These are phyloP conservation scores for Pseudozyma thailandica DNA, from an alignment of 1,284 basidiomycete species.

Conservation along the genomic window DNA sequence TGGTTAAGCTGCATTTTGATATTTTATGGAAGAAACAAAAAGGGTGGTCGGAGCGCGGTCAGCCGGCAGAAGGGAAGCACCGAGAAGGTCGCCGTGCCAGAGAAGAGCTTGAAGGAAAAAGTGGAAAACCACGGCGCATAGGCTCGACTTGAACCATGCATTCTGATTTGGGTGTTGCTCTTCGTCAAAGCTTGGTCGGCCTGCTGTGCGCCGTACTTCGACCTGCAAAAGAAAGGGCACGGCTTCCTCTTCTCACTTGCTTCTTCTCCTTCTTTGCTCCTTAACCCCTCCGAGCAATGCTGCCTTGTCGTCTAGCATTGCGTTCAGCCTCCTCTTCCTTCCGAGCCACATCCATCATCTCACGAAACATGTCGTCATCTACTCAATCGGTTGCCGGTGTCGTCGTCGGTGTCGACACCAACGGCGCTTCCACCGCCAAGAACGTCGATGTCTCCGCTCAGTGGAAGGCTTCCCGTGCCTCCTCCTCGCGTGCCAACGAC, in stretches of 20 bases:
- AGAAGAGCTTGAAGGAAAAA: neutral
- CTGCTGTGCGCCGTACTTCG: conserved; percentile 3
- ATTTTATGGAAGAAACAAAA: neutral
- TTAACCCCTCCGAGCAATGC: conserved; percentile 29
- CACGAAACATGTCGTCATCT: conserved; percentile 40
- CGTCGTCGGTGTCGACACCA: conserved; percentile 52
- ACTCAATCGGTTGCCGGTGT: conserved; percentile 43
- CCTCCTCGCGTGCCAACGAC: conserved; percentile 57
- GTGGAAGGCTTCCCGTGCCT: conserved; percentile 62
- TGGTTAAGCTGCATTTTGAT: neutral
- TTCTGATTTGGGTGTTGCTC: neutral
- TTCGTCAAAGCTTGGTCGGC: neutral
- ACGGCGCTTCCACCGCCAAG: conserved; percentile 47
- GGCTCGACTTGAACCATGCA: conserved; percentile 4
- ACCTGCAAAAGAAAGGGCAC: neutral
- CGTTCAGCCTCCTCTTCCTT: conserved; percentile 16
- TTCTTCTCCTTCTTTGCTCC: neutral
- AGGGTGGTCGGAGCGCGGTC: conserved; percentile 21
- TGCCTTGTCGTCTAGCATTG: conserved; percentile 41
- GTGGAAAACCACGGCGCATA: conserved; percentile 1
- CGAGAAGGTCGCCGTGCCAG: conserved; percentile 19
- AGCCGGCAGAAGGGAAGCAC: conserved; percentile 26
- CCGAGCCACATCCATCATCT: conserved; percentile 16
- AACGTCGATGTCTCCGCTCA: conserved; percentile 56
- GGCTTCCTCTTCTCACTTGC: neutral